Evolutionary conservation across 805 yeast species (phyloP), one percentile per base, ranked within the genome.

Genomic region (Candida ficus): DNA sequence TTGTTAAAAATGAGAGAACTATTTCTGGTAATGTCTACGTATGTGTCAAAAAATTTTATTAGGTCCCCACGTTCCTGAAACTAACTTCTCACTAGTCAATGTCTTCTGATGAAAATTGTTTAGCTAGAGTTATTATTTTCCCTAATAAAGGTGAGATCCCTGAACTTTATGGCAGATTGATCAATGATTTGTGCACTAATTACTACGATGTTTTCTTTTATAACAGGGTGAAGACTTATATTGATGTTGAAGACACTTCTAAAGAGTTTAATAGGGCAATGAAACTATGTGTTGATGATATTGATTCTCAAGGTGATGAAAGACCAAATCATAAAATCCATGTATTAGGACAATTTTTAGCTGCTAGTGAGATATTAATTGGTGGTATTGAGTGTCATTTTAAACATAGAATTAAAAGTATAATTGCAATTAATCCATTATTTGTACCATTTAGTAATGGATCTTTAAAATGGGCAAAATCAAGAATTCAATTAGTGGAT

Each of bases 171-270:
- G 23, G 44, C 9, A 39, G 45, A 13, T 29, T 49, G 12, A 53
- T 51, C 5, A 47, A 44, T 19, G 33, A 40, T 18, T 34, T 53
- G 13, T 42, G 49, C 4, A n/a, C 39, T 5, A 26, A 30, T 5
- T 55, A 55, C 5, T 53, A 51, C 30, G 57, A 49, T 34, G 30
- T 45, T 2, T 35, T 49, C 28, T 52, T 38, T 30, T 43, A 42
- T 38, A 22, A 39, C 32, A 26, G 44, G 35, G 44, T 36, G 28
- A 34, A 39, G 14, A 29, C 25, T 16, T 42, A 42, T 18, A 40
- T 46, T 7, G 33, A 45, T 14, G 45, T 38, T 7, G 36, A 30
- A 7, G 36, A 44, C 19, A 39, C 50, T 11, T 34, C 42, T 11
- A 42, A 47, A 31, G 54, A 44, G 47, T 36, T 44, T 19, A 46